phyloP scores from a whole-genome alignment of 164 flowering plant genomes.

The Chloranthus sessilifolius region DNA sequence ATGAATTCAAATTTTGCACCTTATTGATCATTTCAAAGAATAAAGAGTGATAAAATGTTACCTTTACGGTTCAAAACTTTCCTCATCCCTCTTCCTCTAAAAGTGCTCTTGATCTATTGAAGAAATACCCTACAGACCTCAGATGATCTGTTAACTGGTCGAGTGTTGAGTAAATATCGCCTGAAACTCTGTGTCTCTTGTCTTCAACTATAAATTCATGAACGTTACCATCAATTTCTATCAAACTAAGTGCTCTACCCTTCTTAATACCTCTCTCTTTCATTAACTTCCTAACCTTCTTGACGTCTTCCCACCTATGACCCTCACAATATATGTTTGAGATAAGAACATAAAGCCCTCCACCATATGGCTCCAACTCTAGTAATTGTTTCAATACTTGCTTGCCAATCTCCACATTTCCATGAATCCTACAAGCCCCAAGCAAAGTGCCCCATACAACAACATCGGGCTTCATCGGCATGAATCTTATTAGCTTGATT shows the following conservation, averaged over 20 bases:
- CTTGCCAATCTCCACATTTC: constrained; percentile 28
- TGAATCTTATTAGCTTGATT: constrained; percentile 25
- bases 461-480: constrained; percentile 49
- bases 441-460: constrained; percentile 55
- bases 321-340: constrained; percentile 47
- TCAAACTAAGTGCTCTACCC: constrained; percentile 35
- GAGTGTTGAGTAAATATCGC: constrained; percentile 24
- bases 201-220: constrained; percentile 45
- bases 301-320: constrained; percentile 41
- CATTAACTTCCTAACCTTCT: constrained; percentile 43
- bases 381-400: constrained; percentile 35
- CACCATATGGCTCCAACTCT: constrained; percentile 30
- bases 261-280: constrained; percentile 30
- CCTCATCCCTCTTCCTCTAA: constrained; percentile 7
- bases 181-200: constrained; percentile 26
- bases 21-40: too few relatives aligned
- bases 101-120: neutral
- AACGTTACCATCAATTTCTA: constrained; percentile 34
- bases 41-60: neutral
- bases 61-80: neutral
- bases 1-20: too few relatives aligned
- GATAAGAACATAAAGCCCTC: constrained; percentile 44
- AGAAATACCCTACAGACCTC: constrained; percentile 7
- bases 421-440: constrained; percentile 46
- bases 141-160: constrained; percentile 22